A percentile compares a stretch with the other conserved stretches of the same genome.
These are phyloP conservation scores for Pichia sp. DNA, from an alignment of 1,139 yeast genomes.

Conservation along the genomic window DNA sequence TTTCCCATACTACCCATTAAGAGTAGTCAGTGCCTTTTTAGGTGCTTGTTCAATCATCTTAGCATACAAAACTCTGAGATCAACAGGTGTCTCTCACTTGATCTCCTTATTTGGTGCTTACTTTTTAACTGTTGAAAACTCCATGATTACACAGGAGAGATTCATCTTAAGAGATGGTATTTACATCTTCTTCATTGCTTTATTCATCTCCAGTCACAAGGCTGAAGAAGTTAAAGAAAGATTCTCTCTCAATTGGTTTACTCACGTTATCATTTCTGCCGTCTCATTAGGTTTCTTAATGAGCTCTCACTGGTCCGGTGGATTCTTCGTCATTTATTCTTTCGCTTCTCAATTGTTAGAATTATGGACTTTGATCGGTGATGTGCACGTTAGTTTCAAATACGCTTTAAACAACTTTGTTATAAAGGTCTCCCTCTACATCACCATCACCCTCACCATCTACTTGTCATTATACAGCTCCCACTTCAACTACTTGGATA, in stretches of 20 bases:
- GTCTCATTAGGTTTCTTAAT: slow-evolving; percentile 51
- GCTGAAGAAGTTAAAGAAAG: slow-evolving; percentile 38
- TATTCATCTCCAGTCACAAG: slow-evolving; percentile 46
- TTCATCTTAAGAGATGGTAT: slow-evolving; percentile 52
- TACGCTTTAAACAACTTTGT: slow-evolving; percentile 36
- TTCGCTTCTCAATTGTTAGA: slow-evolving; percentile 40
- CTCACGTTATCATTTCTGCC: slow-evolving; percentile 43
- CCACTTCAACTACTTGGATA: slow-evolving; percentile 49
- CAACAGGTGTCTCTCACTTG: slow-evolving; percentile 42
- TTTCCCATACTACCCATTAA: slow-evolving; percentile 45
- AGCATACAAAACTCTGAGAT: slow-evolving; percentile 49
- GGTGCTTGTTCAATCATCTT: slow-evolving; percentile 47
- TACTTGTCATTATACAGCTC: slow-evolving; percentile 48
- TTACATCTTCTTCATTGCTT: slow-evolving; percentile 44
- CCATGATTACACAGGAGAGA: slow-evolving; percentile 51
- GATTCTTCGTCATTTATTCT: slow-evolving; percentile 53
- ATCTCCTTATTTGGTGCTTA: slow-evolving; percentile 46
- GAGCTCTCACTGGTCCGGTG: slow-evolving; percentile 55
- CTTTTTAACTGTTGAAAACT: slow-evolving; percentile 51
- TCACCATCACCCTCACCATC: slow-evolving; percentile 48
- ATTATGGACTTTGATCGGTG: slow-evolving; percentile 60
- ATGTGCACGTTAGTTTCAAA: slow-evolving; percentile 41
- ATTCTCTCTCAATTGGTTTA: slow-evolving; percentile 46
- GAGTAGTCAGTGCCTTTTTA: slow-evolving; percentile 53
- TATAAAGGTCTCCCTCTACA: slow-evolving; percentile 36